Base-by-base conservation (phyloP, 257 asterid species). In the Echium plantagineum region DNA sequence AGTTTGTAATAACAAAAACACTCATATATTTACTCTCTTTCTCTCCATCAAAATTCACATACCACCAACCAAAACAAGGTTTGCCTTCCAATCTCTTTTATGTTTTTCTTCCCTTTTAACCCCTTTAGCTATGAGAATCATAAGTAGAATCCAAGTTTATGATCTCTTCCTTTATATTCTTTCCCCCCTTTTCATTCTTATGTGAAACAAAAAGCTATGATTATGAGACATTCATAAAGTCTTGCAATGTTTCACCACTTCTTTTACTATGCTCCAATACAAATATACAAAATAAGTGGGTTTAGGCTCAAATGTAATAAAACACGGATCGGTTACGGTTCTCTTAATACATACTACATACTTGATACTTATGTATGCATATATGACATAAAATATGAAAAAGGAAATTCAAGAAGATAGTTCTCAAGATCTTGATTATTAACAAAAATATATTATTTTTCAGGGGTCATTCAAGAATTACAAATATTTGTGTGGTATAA, bases 131-230 rank as follows among this genome's bases (percentile, higher is more conserved):
- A 21, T 56, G 21, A 21, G 62, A 55, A 35, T 35, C 46, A 55
- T 32, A 15, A 64, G 55, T 38, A 64, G 47, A 64, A 21, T 64
- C 69, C 69, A 56, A 64, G 46, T 55, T 13, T 42, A 31, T 57
- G 6, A 52, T 28, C 59, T 21, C 59, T 63, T 51, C 51, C 66
- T 51, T 28, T 20, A 30, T 49, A 61, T 16, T n/a, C 28, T 22
- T 16, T 7, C 30, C 30, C 26, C n/a, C 17, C 68, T 55, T 63
- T 62, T 51, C 58, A 62, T 62, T 15, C 38, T 49, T 62, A 17
- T 62, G 58, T 62, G 66, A 56, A 56, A 56, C 19, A 56, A 56
- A 24, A 56, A 56, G 24, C 15, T 12, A 22, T 56, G 19, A 56
- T 56, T 56, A 56, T 24, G 38, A 56, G 9, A 56, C 60, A 61